These are phyloP conservation scores for Calamus simplicifolius DNA, from an alignment of 176 grass and related monocot genomes.

Conservation along the genomic window DNA sequence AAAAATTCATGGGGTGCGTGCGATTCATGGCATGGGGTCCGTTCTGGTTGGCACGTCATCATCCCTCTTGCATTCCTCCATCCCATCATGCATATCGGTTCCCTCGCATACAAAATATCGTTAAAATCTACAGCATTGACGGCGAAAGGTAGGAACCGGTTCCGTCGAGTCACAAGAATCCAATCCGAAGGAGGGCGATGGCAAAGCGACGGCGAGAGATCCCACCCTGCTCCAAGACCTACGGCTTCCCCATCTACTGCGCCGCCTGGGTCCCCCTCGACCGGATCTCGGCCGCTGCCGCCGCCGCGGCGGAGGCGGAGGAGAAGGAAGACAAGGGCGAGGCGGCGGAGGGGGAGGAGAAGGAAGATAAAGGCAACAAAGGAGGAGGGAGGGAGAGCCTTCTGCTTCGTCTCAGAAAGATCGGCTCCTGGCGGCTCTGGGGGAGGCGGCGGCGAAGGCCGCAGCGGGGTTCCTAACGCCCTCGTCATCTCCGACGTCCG, in stretches of 20 bases:
- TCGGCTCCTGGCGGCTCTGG: constrained; percentile 35
- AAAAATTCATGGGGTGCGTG: too few species aligned
- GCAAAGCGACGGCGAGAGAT: constrained; percentile 26
- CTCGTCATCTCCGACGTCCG: constrained; percentile 45
- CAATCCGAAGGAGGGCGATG: constrained; percentile 4
- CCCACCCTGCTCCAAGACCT: constrained; percentile 41
- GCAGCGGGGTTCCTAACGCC: constrained; percentile 79
- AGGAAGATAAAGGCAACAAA: neutral
- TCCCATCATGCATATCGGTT: too few species aligned
- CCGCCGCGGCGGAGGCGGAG: neutral
- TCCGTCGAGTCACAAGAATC: too few species aligned
- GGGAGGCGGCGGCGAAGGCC: constrained; percentile 76
- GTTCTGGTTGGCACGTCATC: too few species aligned
- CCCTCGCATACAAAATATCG: too few species aligned
- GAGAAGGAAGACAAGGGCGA: neutral
- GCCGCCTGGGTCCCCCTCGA: constrained; percentile 64
- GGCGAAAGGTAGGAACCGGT: too few species aligned
- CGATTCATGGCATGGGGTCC: too few species aligned
- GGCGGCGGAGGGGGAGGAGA: neutral
- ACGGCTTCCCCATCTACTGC: constrained; percentile 94
- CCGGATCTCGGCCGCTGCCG: constrained; percentile 37
- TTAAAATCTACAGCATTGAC: too few species aligned
- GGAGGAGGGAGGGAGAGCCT: neutral
- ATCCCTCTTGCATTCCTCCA: too few species aligned
- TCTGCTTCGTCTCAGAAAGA: neutral